Evolutionary conservation across 2,329 filamentous ascomycete species (phyloP).

Genomic region (Fusarium sterilihyphosum): DNA sequence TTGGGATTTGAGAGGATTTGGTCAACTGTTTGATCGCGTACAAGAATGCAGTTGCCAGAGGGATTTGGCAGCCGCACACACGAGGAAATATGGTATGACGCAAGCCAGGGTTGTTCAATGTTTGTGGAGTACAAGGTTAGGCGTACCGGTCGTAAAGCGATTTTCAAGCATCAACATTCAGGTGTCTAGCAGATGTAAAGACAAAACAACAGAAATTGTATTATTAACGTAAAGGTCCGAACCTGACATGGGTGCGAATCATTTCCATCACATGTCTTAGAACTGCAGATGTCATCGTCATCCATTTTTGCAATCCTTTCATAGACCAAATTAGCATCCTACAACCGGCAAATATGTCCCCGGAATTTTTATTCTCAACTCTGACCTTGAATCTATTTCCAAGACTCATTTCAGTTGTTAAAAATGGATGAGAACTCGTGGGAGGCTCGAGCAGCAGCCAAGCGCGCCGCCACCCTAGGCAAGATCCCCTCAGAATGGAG

Average conservation of each 20-base stretch:
- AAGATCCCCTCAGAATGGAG: conserved; percentile 37
- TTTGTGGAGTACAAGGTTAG: background rate
- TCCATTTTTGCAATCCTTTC: background rate
- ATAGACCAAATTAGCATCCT: accelerated
- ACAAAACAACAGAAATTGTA: too few species aligned
- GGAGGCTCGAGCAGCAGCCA: conserved; percentile 30
- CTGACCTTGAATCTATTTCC: background rate
- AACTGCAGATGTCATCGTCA: background rate
- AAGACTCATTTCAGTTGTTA: accelerated
- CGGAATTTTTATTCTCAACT: too few species aligned
- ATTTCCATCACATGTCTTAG: background rate
- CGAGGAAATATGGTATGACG: too few species aligned
- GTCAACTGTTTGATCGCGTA: background rate
- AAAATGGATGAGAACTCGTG: background rate
- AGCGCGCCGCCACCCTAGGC: conserved; percentile 21
- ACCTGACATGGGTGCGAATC: accelerated
- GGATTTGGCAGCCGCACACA: too few species aligned
- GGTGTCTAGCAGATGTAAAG: too few species aligned
- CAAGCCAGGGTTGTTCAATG: background rate
- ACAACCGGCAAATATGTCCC: too few species aligned
- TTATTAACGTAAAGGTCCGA: accelerated
- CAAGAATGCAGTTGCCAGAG: background rate
- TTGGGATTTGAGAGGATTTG: background rate
- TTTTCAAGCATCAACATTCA: too few species aligned
- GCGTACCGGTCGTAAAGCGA: too few species aligned